phyloP scores from a whole-genome alignment of 352 stramenopile genomes.

The Globisporangium canariense region DNA sequence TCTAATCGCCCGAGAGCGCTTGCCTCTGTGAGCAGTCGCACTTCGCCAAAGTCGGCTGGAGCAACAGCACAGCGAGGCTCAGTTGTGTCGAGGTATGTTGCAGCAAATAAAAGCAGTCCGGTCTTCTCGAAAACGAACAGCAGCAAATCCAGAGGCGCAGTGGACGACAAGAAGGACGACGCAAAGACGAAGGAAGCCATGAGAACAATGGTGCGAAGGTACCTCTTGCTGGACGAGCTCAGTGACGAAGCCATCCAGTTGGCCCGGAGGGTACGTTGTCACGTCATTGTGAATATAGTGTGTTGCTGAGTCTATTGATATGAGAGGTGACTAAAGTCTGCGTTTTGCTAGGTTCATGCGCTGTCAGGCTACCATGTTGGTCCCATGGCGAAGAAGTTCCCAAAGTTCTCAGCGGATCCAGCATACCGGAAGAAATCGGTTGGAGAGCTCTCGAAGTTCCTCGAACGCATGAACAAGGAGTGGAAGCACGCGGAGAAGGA shows the following conservation, averaged over 20 bases:
- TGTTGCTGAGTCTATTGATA: too few species aligned
- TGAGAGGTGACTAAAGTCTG: too few species aligned
- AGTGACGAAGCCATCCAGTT: constrained; percentile 43
- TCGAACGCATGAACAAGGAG: constrained; percentile 55
- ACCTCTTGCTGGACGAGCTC: constrained; percentile 32
- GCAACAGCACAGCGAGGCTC: constrained; percentile 3
- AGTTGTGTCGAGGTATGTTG: constrained; percentile 5
- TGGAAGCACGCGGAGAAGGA: constrained; percentile 41
- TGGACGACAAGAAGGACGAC: not conserved
- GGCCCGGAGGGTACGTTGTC: constrained; percentile 22
- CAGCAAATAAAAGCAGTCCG: not conserved
- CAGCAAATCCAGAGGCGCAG: not conserved
- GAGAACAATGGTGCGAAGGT: constrained; percentile 36
- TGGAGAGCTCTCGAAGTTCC: constrained; percentile 25
- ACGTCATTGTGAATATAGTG: too few species aligned
- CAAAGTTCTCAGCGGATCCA: constrained; percentile 35
- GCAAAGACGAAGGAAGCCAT: constrained; percentile 17
- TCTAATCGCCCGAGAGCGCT: not conserved
- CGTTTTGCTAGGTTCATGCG: constrained; percentile 30
- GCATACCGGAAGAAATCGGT: constrained; percentile 46
- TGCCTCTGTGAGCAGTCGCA: not conserved
- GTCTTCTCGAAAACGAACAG: not conserved
- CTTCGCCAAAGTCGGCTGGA: not conserved
- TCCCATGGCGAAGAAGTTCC: constrained; percentile 25
- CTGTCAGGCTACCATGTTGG: constrained; percentile 46